A percentile compares a stretch with the other conserved stretches of the same genome.
Evolutionary conservation across 345 rosid species (phyloP).

Genomic region (Brassica napus): Da-Ae NC_063437.1:16749001-16749500

Average conservation of each 20-base stretch:
- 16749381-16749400: not conserved
- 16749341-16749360: not conserved
- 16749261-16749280: not conserved
- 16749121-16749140: constrained; percentile 72
- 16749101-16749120: constrained; percentile 65
- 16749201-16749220: constrained; percentile 39
- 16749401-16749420: not conserved
- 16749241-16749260: not conserved
- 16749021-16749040: constrained; percentile 6
- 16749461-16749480: not conserved
- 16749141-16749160: constrained; percentile 73
- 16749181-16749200: constrained; percentile 75
- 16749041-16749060: not conserved
- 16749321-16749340: not conserved
- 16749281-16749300: constrained; percentile 3
- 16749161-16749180: constrained; percentile 89
- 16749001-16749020: constrained; percentile 18
- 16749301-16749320: constrained; percentile 3
- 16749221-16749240: not conserved
- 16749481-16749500: not conserved
- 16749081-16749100: not conserved
- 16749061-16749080: not conserved
- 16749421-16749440: not conserved
- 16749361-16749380: too few relatives aligned
- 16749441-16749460: not conserved